phyloP scores from a whole-genome alignment of 164 flowering plant species.

The Nelumbo lutea region DNA sequence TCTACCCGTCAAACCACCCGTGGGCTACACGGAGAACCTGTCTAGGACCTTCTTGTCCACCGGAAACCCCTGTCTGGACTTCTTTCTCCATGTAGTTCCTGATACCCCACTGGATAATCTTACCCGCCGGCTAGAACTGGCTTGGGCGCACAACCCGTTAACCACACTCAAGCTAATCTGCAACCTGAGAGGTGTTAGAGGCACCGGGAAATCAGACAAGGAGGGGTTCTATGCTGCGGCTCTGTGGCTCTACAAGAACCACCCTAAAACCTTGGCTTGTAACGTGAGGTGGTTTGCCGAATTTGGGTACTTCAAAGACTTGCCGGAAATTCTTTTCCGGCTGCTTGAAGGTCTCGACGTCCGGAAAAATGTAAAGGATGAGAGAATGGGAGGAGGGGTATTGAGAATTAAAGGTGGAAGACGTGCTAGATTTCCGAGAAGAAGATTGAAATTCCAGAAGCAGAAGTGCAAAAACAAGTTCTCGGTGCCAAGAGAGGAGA shows the following conservation, averaged over 20 bases:
- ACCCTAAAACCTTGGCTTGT: conserved; percentile 36
- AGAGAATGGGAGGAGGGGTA: conserved; percentile 1
- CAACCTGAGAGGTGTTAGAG: too few species aligned
- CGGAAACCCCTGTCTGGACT: too few species aligned
- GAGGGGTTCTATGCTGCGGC: conserved; percentile 24
- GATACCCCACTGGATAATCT: too few species aligned
- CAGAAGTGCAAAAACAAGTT: not conserved
- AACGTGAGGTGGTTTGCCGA: conserved; percentile 25
- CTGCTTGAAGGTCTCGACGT: conserved; percentile 31
- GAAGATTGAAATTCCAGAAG: not conserved
- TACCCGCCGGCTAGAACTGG: too few species aligned
- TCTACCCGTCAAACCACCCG: too few species aligned
- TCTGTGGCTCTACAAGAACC: conserved; percentile 36
- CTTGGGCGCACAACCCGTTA: too few species aligned
- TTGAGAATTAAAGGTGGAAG: conserved; percentile 3
- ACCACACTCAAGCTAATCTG: too few species aligned
- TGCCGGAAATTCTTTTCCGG: conserved; percentile 37
- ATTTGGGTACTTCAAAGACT: conserved; percentile 33
- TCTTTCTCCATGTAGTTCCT: too few species aligned
- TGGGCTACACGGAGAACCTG: too few species aligned
- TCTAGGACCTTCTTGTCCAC: too few species aligned
- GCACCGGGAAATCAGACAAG: too few species aligned
- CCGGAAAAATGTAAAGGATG: conserved; percentile 17
- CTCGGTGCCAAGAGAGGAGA: conserved; percentile 2
- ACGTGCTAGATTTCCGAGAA: not conserved